Evolutionary conservation across 805 yeast genomes (phyloP).

Genomic region (Saturnispora sanitii): DNA sequence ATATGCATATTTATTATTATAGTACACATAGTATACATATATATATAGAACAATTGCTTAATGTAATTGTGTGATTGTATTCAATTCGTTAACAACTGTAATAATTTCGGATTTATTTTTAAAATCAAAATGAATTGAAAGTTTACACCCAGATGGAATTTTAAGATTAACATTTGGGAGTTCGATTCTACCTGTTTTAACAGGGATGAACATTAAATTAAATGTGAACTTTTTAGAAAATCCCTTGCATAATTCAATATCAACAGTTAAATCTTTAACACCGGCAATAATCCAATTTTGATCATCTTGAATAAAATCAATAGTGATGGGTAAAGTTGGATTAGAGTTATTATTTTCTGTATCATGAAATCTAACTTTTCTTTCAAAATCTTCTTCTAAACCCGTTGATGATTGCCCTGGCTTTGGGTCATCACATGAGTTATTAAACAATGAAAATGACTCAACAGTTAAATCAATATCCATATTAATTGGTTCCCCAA

Average conservation of each 20-base stretch:
- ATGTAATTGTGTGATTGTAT: constrained; percentile 51
- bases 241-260: constrained; percentile 15
- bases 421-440: constrained; percentile 5
- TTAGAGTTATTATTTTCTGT: constrained; percentile 1
- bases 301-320: constrained; percentile 33
- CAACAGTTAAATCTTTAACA: constrained; percentile 39
- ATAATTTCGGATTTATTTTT: constrained; percentile 60
- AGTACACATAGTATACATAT: too few species aligned
- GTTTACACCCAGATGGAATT: constrained; percentile 22
- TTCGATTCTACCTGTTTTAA: constrained; percentile 61
- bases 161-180: constrained; percentile 54
- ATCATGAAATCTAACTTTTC: constrained; percentile 23
- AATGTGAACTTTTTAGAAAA: constrained; percentile 15
- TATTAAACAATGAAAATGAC: constrained; percentile 7
- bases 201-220: constrained; percentile 53
- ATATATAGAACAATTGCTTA: too few species aligned
- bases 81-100: constrained; percentile 61
- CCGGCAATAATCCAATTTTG: constrained; percentile 75
- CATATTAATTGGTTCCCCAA: constrained; percentile 55
- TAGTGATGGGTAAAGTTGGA: constrained; percentile 15
- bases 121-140: constrained; percentile 52
- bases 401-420: constrained; percentile 3
- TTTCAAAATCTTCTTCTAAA: constrained; percentile 14
- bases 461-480: constrained; percentile 29
- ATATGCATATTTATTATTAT: background rate